Conservation (phyloP, 2,329 filamentous ascomycete genomes). For the Cercospora berteroae region DNA sequence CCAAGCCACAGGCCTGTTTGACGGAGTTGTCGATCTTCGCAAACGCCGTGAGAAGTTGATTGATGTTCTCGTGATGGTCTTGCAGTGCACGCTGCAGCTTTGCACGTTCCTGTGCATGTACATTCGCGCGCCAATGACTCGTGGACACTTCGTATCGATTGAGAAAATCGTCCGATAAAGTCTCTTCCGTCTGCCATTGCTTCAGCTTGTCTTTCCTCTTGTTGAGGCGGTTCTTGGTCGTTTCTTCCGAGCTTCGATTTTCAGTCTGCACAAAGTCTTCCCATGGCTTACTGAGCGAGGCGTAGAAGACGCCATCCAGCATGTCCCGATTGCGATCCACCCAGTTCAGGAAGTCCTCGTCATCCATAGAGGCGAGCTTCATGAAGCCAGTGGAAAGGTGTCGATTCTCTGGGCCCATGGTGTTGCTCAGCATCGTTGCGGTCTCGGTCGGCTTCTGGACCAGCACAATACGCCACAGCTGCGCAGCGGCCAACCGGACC, state of each 20-base stretch:
- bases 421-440: slow-evolving; percentile 68
- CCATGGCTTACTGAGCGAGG: slow-evolving; percentile 77
- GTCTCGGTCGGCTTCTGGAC: slow-evolving; percentile 90
- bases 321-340: slow-evolving; percentile 77
- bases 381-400: slow-evolving; percentile 74
- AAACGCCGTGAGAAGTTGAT: slow-evolving; percentile 73
- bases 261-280: slow-evolving; percentile 81
- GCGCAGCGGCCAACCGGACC: slow-evolving; percentile 73
- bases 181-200: slow-evolving; percentile 71
- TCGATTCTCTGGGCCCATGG: slow-evolving; percentile 67
- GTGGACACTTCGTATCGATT: slow-evolving; percentile 84
- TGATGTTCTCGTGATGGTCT: slow-evolving; percentile 87
- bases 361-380: slow-evolving; percentile 82
- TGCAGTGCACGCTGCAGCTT: slow-evolving; percentile 87
- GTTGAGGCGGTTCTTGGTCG: slow-evolving; percentile 64
- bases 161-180: slow-evolving; percentile 67
- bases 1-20: slow-evolving; percentile 74
- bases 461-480: slow-evolving; percentile 85
- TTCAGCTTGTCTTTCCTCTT: slow-evolving; percentile 81
- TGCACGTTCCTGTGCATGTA: slow-evolving; percentile 85
- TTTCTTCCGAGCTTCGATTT: slow-evolving; percentile 76
- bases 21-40: slow-evolving; percentile 76
- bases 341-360: slow-evolving; percentile 83
- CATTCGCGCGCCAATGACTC: slow-evolving; percentile 90
- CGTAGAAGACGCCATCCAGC: slow-evolving; percentile 79